phyloP scores from a whole-genome alignment of 345 rosid species.

The Lumnitzera racemosa region DNA sequence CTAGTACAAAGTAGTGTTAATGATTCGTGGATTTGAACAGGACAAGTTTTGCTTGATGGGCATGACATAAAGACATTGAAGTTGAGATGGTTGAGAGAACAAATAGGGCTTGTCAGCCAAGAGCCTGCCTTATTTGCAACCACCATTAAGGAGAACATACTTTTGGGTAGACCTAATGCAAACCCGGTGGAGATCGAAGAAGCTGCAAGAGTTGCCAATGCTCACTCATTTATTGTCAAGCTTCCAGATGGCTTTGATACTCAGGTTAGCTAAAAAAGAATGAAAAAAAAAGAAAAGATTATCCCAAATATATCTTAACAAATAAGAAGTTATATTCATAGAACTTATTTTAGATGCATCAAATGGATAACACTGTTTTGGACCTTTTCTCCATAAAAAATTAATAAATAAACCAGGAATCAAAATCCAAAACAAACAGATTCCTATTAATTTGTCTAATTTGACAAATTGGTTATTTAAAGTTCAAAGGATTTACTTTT shows the following conservation, averaged over 20 bases:
- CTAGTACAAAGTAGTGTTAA: neutral
- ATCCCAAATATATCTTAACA: too few relatives aligned
- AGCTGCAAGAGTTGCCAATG: constrained; percentile 96
- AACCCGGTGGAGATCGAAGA: constrained; percentile 73
- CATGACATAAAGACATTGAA: constrained; percentile 75
- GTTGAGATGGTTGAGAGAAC: constrained; percentile 87
- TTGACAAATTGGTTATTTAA: too few relatives aligned
- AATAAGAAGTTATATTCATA: too few relatives aligned
- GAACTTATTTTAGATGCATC: too few relatives aligned
- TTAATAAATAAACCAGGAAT: too few relatives aligned
- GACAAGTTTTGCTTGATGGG: constrained; percentile 85
- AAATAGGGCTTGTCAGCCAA: constrained; percentile 97
- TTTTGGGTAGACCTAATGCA: constrained; percentile 87
- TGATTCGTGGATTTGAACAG: constrained; percentile 24
- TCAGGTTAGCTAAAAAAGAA: constrained; percentile 36
- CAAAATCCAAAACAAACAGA: too few relatives aligned
- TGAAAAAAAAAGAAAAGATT: too few relatives aligned
- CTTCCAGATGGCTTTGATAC: constrained; percentile 91
- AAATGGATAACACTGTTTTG: too few relatives aligned
- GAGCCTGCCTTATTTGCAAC: constrained; percentile 95
- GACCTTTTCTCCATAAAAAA: too few relatives aligned
- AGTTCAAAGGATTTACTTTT: too few relatives aligned
- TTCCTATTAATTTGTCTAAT: too few relatives aligned
- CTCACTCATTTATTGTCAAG: constrained; percentile 89
- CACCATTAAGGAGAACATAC: constrained; percentile 86